Percentiles rank a stretch among this genome's conserved stretches.
These are phyloP conservation scores for Solidago caesia DNA, from an alignment of 129 eudicot genomes.

Conservation along the genomic window DNA sequence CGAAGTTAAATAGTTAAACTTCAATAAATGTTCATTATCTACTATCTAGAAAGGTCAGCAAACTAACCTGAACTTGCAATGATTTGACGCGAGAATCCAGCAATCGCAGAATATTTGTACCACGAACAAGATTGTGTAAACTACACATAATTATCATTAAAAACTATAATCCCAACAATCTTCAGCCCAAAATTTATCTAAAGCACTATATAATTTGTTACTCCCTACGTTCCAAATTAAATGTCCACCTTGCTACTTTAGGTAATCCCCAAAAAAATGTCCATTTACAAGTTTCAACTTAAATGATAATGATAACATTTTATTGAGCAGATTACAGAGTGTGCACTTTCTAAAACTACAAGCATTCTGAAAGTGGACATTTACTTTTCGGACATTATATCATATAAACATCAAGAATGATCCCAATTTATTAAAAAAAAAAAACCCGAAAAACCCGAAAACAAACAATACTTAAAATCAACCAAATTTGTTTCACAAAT, in stretches of 20 bases:
- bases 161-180: not conserved
- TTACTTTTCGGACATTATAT: too few relatives aligned
- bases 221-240: too few relatives aligned
- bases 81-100: slow-evolving; percentile 48
- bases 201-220: too few relatives aligned
- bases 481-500: slow-evolving; percentile 11
- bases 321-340: too few relatives aligned
- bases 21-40: not conserved
- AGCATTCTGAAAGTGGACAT: too few relatives aligned
- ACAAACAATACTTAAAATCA: slow-evolving; percentile 3
- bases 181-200: not conserved
- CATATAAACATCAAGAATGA: slow-evolving; percentile 16
- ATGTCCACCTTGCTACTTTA: too few relatives aligned
- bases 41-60: not conserved
- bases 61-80: slow-evolving; percentile 80
- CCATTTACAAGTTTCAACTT: too few relatives aligned
- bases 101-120: slow-evolving; percentile 39
- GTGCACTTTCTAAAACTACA: too few relatives aligned
- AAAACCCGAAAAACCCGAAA: slow-evolving; percentile 25
- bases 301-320: too few relatives aligned
- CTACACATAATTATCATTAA: slow-evolving; percentile 20
- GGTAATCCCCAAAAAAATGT: too few relatives aligned
- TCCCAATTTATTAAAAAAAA: slow-evolving; percentile 6
- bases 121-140: slow-evolving; percentile 51
- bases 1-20: slow-evolving; percentile 4